These are phyloP conservation scores for Rhodotorula graminis DNA, from an alignment of 768 basidiomycete species.

Conservation along the genomic window DNA sequence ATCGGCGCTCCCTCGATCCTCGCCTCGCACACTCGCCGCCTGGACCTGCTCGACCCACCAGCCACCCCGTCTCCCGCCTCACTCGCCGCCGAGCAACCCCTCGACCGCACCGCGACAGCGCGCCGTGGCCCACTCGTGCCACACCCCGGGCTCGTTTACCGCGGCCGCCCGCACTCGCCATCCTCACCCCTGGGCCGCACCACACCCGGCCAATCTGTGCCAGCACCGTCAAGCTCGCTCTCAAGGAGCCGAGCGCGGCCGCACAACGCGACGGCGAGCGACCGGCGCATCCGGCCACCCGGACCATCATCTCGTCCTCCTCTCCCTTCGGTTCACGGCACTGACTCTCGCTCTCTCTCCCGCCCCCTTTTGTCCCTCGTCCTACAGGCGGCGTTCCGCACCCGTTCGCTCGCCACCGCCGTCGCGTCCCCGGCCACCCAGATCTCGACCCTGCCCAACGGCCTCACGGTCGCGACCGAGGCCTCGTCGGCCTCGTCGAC, in stretches of 20 bases:
- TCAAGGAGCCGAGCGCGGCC: too few relatives aligned
- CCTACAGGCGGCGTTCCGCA: constrained; percentile 41
- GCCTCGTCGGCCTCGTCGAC: constrained; percentile 63
- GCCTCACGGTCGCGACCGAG: constrained; percentile 68
- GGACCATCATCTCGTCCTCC: neutral
- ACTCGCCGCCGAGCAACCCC: neutral
- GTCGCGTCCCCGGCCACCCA: constrained; percentile 67
- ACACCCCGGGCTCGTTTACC: neutral
- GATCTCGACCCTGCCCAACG: constrained; percentile 87
- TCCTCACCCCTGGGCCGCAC: too few relatives aligned
- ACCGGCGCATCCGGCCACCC: neutral
- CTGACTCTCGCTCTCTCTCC: neutral
- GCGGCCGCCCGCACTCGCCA: too few relatives aligned
- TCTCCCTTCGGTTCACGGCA: neutral
- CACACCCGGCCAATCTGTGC: too few relatives aligned
- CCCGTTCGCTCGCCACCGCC: constrained; percentile 47
- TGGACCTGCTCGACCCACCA: neutral
- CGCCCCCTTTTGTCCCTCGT: neutral
- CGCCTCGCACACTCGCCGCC: neutral
- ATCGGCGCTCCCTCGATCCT: neutral
- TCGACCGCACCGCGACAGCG: too few relatives aligned
- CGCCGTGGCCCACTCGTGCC: neutral
- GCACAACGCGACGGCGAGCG: too few relatives aligned
- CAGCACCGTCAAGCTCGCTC: too few relatives aligned
- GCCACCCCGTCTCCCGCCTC: too few relatives aligned